Base-by-base conservation (phyloP, 192 early-diverging fungal genomes). In the Backusella sp. region DNA sequence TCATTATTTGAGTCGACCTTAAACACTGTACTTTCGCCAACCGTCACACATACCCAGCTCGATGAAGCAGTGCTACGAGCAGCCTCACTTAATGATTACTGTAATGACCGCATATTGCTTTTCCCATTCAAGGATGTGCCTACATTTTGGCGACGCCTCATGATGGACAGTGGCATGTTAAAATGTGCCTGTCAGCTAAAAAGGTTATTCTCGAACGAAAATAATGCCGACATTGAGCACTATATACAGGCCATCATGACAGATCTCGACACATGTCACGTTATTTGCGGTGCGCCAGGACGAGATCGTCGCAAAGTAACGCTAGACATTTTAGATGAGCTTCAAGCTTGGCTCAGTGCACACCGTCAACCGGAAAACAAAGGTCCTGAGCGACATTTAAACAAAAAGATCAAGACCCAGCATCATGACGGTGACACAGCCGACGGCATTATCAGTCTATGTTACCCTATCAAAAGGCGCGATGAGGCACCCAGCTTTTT, bases 221-320 rank as follows among this genome's bases (percentile, higher is more conserved):
- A 42, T 26, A 41, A 77, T 7, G 44, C 74, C 30, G 42, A 52
- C 30, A 36, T 73, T 7, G 77, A 73, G 44, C 66, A 59, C 66
- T 19, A 80, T 39, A 28, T 71, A 17, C 70, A 71, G 15, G 32
- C 19, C 15, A 77, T 87, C 1, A 81, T 91, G 41, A 74, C 59
- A 26, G 65, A 72, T 21, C 80, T 90, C 14, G 91, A 92, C 39
- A 83, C 81, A 37, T 85, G 88, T 0, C 70, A 90, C 8, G 70
- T 92, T 4, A 85, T 92, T 78, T 77, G 90, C 6, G 90, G 90
- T 12, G 84, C 85, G n/a, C 79, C 86, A 1, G 84, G 83, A 7
- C 34, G 70, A 11, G 26, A 56, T 26, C 73, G 78, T 15, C 77
- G 80, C 8, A 26, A 42, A 41, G 28, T 78, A 15, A 42, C 73